These are phyloP conservation scores for Graphium sp. DNA, from an alignment of 2,329 filamentous ascomycete genomes.

Conservation along the genomic window DNA sequence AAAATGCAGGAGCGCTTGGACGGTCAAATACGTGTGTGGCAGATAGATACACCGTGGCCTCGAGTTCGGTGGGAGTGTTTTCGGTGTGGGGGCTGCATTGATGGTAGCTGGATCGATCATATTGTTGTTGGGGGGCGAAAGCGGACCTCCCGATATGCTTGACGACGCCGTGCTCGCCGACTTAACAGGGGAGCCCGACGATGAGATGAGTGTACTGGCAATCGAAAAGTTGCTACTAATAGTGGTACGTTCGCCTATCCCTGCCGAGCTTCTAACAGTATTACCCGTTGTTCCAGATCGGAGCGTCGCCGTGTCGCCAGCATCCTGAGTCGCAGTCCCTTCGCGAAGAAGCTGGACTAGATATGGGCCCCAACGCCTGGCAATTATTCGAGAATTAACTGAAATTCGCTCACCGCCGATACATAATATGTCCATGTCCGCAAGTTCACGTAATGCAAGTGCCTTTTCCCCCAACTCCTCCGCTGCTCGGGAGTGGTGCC, in stretches of 20 bases:
- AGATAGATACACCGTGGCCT: constrained; percentile 80
- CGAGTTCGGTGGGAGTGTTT: constrained; percentile 39
- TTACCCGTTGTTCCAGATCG: constrained; percentile 42
- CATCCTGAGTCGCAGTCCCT: constrained; percentile 54
- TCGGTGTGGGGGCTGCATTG: constrained; percentile 39
- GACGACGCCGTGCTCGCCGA: constrained; percentile 26
- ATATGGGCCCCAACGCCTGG: constrained; percentile 83
- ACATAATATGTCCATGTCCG: constrained; percentile 94
- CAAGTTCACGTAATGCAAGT: constrained; percentile 63
- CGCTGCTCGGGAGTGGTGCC: constrained; percentile 59
- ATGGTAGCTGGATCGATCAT: constrained; percentile 21
- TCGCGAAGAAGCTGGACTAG: constrained; percentile 86
- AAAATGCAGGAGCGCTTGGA: constrained; percentile 82
- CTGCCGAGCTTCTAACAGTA: constrained; percentile 57
- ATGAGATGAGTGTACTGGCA: constrained; percentile 21
- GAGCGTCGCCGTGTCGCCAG: constrained; percentile 59
- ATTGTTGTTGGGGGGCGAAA: constrained; percentile 12
- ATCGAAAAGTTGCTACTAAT: constrained; percentile 29
- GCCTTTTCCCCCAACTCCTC: constrained; percentile 75
- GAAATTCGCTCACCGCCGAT: constrained; percentile 83
- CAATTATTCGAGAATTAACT: constrained; percentile 79
- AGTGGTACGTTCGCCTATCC: constrained; percentile 53
- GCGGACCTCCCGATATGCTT: constrained; percentile 20
- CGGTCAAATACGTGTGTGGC: constrained; percentile 77
- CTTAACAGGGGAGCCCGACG: constrained; percentile 19